Evolutionary conservation across 169 alveolate species (phyloP).

Genomic region (Plasmodium yoelii): DNA sequence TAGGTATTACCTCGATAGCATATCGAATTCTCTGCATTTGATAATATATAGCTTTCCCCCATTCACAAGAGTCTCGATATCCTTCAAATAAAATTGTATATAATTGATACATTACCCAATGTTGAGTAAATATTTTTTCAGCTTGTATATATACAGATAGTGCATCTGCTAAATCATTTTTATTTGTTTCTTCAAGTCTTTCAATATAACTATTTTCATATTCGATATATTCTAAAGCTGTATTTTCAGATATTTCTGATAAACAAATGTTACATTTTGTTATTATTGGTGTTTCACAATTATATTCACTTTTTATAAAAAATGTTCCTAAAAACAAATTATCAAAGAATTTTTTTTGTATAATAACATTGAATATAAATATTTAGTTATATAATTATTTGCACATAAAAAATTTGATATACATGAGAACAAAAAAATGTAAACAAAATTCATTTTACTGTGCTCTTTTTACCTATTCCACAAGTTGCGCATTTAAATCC

Average conservation of each 20-base stretch:
- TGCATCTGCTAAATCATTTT: constrained; percentile 80
- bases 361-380: not conserved
- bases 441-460: not conserved
- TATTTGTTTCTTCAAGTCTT: constrained; percentile 81
- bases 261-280: constrained; percentile 61
- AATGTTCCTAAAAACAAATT: constrained; percentile 35
- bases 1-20: constrained; percentile 80
- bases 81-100: constrained; percentile 82
- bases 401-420: not conserved
- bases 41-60: constrained; percentile 78
- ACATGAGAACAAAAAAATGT: not conserved
- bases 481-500: constrained; percentile 87
- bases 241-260: constrained; percentile 53
- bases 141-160: constrained; percentile 80
- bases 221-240: constrained; percentile 69
- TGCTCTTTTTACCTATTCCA: constrained; percentile 76
- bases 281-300: constrained; percentile 39
- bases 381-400: not conserved
- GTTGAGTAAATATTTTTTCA: constrained; percentile 83
- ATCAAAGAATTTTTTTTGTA: too few relatives aligned
- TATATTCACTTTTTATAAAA: constrained; percentile 59
- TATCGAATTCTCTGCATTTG: constrained; percentile 78
- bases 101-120: constrained; percentile 82
- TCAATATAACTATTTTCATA: constrained; percentile 77
- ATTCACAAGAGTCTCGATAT: constrained; percentile 78